Conservation (phyloP, 164 flowering plant species). For the Berberis thunbergii region DNA sequence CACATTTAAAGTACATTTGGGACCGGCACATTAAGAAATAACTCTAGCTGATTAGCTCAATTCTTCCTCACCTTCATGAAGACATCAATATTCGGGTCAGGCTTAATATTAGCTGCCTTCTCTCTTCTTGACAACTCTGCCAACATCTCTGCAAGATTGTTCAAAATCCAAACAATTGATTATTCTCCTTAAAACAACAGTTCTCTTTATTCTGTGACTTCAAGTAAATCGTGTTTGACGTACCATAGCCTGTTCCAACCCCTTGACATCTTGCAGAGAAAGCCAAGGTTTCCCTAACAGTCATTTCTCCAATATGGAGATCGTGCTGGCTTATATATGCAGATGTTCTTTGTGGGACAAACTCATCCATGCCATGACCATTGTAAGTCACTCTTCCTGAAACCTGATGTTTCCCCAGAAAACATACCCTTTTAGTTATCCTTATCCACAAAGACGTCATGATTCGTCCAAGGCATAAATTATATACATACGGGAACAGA, state of each 20-base stretch:
- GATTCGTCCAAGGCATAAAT: no score
- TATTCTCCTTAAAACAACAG: neutral
- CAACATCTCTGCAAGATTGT: slow-evolving; percentile 42
- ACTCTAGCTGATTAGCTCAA: no score
- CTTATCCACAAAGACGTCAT: neutral
- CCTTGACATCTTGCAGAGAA: slow-evolving; percentile 66
- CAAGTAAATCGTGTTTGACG: neutral
- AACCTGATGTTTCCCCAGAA: slow-evolving; percentile 16
- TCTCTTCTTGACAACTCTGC: slow-evolving; percentile 65
- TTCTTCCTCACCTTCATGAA: slow-evolving; percentile 52
- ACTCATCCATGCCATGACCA: slow-evolving; percentile 62
- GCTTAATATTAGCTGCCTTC: slow-evolving; percentile 50
- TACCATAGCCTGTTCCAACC: slow-evolving; percentile 47
- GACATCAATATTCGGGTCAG: slow-evolving; percentile 62
- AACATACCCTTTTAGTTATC: slow-evolving; percentile 1
- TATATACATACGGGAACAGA: no score
- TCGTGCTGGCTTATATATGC: slow-evolving; percentile 62
- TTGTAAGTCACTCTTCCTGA: slow-evolving; percentile 60
- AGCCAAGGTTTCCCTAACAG: slow-evolving; percentile 52
- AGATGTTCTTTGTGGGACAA: slow-evolving; percentile 58
- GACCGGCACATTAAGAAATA: no score
- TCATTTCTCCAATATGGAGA: slow-evolving; percentile 53
- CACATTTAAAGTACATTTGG: no score
- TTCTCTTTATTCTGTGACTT: neutral
- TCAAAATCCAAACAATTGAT: neutral